Conservation (phyloP, 2,329 filamentous ascomycete species). For the Colletotrichum plurivorum region DNA sequence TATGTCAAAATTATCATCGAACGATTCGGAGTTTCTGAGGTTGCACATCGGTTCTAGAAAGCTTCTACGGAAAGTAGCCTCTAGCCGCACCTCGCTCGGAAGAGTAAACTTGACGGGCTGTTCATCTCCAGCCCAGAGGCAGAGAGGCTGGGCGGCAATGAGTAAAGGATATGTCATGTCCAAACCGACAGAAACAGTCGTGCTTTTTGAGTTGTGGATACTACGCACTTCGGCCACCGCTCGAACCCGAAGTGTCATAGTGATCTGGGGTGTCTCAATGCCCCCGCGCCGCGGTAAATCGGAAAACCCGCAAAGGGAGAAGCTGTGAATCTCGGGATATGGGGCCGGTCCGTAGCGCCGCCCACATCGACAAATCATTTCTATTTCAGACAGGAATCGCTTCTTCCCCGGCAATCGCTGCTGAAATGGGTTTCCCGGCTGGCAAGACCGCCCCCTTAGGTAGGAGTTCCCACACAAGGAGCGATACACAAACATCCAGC, state of each 20-base stretch:
- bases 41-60: not conserved
- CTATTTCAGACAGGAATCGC: not conserved
- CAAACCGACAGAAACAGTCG: not conserved
- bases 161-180: not conserved
- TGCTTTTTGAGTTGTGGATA: constrained; percentile 16
- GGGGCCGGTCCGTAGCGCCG: constrained; percentile 29
- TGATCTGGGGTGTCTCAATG: constrained; percentile 3
- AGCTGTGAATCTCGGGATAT: constrained; percentile 15
- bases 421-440: too few species aligned
- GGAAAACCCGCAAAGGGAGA: not conserved
- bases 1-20: not conserved
- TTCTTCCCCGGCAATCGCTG: too few species aligned
- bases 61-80: not conserved
- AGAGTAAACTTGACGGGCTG: too few species aligned
- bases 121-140: too few species aligned
- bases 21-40: not conserved
- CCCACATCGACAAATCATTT: not conserved
- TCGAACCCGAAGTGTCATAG: not conserved
- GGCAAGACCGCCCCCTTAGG: too few species aligned
- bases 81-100: too few species aligned
- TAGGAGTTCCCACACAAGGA: too few species aligned
- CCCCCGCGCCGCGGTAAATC: not conserved
- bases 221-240: not conserved
- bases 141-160: too few species aligned
- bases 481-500: too few species aligned